phyloP scores from a whole-genome alignment of 176 grass and related monocot genomes.

The Phoenix dactylifera region DNA sequence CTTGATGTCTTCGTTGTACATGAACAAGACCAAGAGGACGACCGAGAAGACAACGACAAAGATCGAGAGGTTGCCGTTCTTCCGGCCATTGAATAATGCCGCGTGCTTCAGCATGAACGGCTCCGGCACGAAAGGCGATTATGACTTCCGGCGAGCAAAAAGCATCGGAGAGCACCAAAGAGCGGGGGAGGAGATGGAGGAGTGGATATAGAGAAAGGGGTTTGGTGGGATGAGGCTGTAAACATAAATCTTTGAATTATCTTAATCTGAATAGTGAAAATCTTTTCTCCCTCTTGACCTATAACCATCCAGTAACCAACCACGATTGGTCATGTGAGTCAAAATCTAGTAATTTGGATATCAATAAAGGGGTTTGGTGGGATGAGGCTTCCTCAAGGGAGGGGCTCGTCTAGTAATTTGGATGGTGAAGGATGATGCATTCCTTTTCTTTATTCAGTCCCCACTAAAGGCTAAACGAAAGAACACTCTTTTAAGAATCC shows the following conservation, averaged over 20 bases:
- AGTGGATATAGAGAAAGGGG: too few species aligned
- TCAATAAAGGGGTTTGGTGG: constrained; percentile 1
- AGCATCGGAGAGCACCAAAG: constrained; percentile 15
- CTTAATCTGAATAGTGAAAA: too few species aligned
- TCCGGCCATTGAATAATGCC: constrained; percentile 25
- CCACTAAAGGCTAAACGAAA: constrained; percentile 17
- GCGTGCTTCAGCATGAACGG: constrained; percentile 18
- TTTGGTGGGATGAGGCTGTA: constrained; percentile 15
- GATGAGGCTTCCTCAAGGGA: constrained; percentile 20
- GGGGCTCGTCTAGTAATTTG: constrained; percentile 1
- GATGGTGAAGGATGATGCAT: too few species aligned
- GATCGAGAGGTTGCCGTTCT: constrained; percentile 40
- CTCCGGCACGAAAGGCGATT: constrained; percentile 5
- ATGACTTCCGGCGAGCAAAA: constrained; percentile 34
- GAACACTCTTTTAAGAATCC: constrained; percentile 8
- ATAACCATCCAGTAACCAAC: too few species aligned
- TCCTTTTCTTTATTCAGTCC: not conserved
- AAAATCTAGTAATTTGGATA: too few species aligned
- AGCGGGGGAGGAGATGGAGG: too few species aligned
- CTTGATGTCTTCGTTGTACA: constrained; percentile 69
- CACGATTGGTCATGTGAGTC: too few species aligned
- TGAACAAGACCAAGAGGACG: constrained; percentile 43
- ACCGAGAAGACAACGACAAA: constrained; percentile 39
- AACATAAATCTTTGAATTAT: too few species aligned
- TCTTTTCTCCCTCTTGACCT: too few species aligned